Percentiles rank a stretch among this genome's conserved stretches.
Conservation (phyloP, 495 filamentous ascomycete genomes). For the Xylaria intraflava region DNA sequence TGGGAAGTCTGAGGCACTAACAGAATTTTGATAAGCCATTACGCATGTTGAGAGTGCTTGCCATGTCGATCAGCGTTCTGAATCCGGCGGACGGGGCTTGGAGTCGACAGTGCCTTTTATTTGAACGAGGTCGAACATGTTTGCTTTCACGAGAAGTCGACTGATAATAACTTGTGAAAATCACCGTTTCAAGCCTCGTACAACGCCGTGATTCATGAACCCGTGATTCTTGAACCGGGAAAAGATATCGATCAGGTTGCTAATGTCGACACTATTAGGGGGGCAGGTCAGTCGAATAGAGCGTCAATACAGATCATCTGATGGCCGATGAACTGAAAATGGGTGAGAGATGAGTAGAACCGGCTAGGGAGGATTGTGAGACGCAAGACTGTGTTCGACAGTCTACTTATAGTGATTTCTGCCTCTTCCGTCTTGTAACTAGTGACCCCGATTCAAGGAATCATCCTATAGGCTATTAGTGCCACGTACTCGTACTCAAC, state of each 20-base stretch:
- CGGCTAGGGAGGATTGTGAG: neutral
- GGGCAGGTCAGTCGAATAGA: neutral
- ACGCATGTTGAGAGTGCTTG: neutral
- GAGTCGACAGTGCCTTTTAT: too few relatives aligned
- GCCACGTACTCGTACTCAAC: neutral
- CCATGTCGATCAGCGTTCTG: neutral
- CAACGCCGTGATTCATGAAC: neutral
- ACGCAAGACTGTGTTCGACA: neutral
- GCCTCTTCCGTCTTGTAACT: neutral
- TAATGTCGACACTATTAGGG: neutral
- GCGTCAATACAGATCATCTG: neutral
- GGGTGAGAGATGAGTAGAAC: neutral
- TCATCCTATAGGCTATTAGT: neutral
- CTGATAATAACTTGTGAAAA: neutral
- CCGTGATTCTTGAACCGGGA: neutral
- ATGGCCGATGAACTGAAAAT: neutral
- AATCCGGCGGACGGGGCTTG: neutral
- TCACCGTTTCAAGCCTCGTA: neutral
- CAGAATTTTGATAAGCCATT: neutral
- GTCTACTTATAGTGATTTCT: neutral
- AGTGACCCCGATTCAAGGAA: neutral
- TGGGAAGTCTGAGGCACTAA: neutral
- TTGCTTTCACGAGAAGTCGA: neutral
- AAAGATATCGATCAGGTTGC: neutral
- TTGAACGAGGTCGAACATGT: neutral